Evolutionary conservation across 495 filamentous ascomycete species (phyloP), one percentile per base, ranked within the genome.

Genomic region (Entonaema liquescens): DNA sequence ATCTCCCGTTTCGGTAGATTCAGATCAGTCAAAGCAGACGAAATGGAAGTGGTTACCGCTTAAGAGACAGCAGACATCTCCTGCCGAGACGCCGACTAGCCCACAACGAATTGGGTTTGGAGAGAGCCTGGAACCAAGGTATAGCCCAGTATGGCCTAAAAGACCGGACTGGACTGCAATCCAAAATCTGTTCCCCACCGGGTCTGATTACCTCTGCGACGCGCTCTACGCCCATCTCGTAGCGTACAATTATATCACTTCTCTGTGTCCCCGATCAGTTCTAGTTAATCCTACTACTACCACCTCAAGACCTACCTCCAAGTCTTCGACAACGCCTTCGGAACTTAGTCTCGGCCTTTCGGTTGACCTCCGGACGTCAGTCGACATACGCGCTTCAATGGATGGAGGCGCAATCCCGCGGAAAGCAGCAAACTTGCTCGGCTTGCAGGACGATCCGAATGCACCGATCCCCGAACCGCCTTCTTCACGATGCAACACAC

Each of bases 191-290:
- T 91, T 91, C 59, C 86, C 87, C 0, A 62, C 80, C 7, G 85
- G 83, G 23, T 79, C 85, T 5, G 83, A 89, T 56, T 83, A 82
- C 59, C 75, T 89, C 4, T 84, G 88, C 29, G 86, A 89, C 52
- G 83, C 87, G 5, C 82, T 91, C n/a, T 91, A 89, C 62, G 88
- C 89, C 1, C 84, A 89, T 40, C 70, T 91, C 21, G 80, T 91
- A 19, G 88, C 86, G 0, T 87, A 86, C 61, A 90, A 90, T 68
- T 89, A 89, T 74, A 75, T 90, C 28, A 76, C 82, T 62, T 83
- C 81, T 6, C 68, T 85, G 25, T 80, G 78, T 57, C 73, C 76
- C 15, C 74, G 70, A 26, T 67, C 64, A n/a, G 65, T 61, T 13
- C 62, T 71, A n/a, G 54, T 57, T 29, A 59, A 70, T 15, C 23